A percentile compares a stretch with the other conserved stretches of the same genome.
Conservation (phyloP, 192 early-diverging fungal genomes). For the Funneliformis geosporum region DNA sequence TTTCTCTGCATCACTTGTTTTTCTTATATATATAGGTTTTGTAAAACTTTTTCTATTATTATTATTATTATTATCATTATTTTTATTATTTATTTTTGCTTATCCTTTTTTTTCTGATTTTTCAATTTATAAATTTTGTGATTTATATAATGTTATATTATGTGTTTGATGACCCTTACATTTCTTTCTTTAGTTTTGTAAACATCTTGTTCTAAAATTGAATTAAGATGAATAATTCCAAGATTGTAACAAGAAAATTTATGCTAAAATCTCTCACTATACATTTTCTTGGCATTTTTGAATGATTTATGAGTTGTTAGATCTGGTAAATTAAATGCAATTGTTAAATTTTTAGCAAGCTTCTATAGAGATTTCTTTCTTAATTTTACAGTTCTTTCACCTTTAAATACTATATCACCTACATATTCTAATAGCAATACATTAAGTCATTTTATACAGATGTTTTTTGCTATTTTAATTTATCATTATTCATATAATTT, state of each 20-base stretch:
- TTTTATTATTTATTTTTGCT: too few relatives aligned
- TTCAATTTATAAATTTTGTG: too few relatives aligned
- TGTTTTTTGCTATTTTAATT: not conserved
- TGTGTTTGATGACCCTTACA: too few relatives aligned
- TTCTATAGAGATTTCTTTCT: constrained; percentile 10
- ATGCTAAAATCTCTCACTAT: not conserved
- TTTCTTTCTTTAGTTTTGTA: not conserved
- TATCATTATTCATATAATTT: not conserved
- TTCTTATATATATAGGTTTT: too few relatives aligned
- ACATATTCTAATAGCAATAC: not conserved
- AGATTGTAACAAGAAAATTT: not conserved
- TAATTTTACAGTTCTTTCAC: not conserved
- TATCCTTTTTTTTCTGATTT: too few relatives aligned
- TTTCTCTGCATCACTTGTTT: too few relatives aligned
- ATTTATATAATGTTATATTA: too few relatives aligned
- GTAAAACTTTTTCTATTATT: too few relatives aligned
- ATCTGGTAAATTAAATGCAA: not conserved
- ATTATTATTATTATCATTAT: too few relatives aligned
- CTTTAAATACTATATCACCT: not conserved
- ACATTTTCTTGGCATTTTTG: constrained; percentile 11
- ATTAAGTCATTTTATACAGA: not conserved
- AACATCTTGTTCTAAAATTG: constrained; percentile 11
- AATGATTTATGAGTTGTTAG: not conserved
- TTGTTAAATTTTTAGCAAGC: not conserved
- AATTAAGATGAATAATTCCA: not conserved